A percentile compares a stretch with the other conserved stretches of the same genome.
phyloP scores from a whole-genome alignment of 352 stramenopile species.

The Plasmopara viticola region DNA sequence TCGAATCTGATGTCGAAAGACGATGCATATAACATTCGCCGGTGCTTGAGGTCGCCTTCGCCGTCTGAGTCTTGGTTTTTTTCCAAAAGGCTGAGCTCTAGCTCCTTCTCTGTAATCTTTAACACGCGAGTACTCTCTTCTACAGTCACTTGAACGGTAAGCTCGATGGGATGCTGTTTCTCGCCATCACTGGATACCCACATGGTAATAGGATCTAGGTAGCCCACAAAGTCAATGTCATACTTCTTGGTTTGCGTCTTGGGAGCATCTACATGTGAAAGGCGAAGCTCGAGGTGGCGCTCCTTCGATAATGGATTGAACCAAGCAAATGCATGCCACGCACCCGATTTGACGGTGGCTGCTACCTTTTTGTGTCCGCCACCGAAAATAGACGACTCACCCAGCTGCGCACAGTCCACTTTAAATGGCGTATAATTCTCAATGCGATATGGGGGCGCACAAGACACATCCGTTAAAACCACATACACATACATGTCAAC shows the following conservation, averaged over 20 bases:
- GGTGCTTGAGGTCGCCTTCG: constrained; percentile 67
- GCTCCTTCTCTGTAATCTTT: constrained; percentile 73
- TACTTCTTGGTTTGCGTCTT: constrained; percentile 66
- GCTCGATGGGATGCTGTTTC: constrained; percentile 42
- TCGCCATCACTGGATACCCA: constrained; percentile 42
- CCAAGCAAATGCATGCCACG: constrained; percentile 80
- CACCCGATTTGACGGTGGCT: constrained; percentile 50
- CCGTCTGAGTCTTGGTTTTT: constrained; percentile 50
- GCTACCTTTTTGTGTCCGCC: constrained; percentile 42
- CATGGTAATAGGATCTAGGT: constrained; percentile 62
- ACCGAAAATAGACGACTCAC: constrained; percentile 63
- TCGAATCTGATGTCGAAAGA: constrained; percentile 77
- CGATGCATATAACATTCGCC: constrained; percentile 73
- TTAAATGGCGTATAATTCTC: constrained; percentile 85
- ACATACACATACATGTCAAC: constrained; percentile 88
- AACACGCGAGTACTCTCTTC: constrained; percentile 75
- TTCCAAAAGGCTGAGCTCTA: constrained; percentile 66
- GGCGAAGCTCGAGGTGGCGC: constrained; percentile 61
- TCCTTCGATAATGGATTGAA: constrained; percentile 81
- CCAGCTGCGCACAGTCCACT: constrained; percentile 67
- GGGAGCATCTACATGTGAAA: constrained; percentile 47
- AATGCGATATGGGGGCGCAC: constrained; percentile 73
- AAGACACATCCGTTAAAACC: constrained; percentile 76
- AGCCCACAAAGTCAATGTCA: constrained; percentile 79
- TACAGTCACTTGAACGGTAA: constrained; percentile 74